phyloP scores from a whole-genome alignment of 306 rosid species.

The Acacia crassicarpa region DNA sequence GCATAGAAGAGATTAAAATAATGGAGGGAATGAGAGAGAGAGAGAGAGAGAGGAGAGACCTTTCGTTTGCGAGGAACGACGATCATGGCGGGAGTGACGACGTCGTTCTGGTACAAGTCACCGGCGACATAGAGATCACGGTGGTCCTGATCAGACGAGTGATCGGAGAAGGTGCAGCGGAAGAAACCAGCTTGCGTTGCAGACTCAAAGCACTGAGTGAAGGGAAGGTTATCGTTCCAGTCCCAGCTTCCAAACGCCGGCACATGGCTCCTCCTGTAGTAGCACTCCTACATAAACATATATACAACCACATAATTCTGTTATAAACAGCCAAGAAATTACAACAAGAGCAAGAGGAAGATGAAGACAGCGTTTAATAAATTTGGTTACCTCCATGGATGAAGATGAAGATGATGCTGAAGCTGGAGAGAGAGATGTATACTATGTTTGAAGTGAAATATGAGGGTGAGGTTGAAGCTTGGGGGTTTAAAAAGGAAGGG shows the following conservation, averaged over 20 bases:
- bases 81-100: constrained; percentile 86
- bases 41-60: constrained; percentile 20
- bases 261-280: constrained; percentile 55
- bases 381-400: constrained; percentile 41
- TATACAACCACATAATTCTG: background rate
- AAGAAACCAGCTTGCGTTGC: constrained; percentile 59
- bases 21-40: background rate
- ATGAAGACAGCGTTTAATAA: background rate
- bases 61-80: constrained; percentile 75
- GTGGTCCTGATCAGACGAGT: constrained; percentile 33
- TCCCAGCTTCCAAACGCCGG: constrained; percentile 98
- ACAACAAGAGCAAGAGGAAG: background rate
- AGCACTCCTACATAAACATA: constrained; percentile 45
- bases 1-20: no score
- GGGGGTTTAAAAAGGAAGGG: constrained; percentile 40
- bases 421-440: background rate
- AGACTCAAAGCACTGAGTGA: constrained; percentile 84
- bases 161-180: constrained; percentile 38
- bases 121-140: constrained; percentile 78
- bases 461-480: background rate
- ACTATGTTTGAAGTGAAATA: background rate
- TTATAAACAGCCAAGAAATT: background rate
- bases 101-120: constrained; percentile 70
- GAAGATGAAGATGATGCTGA: background rate
- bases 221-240: constrained; percentile 82